Evolutionary conservation across 257 asterid species (phyloP).

Genomic region (Scutellaria galericulata): DNA sequence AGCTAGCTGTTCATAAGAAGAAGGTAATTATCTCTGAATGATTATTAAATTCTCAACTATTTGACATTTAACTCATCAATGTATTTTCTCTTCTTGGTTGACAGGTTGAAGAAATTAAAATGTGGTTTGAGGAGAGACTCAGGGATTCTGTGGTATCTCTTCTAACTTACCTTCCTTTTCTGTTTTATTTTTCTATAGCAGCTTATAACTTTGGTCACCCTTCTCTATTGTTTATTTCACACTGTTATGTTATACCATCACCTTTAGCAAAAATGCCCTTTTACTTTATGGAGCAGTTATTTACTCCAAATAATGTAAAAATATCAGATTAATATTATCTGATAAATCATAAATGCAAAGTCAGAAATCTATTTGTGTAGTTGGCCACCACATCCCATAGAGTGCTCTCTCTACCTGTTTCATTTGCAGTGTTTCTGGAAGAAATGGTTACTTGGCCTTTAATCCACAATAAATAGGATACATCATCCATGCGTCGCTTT

Average conservation of each 20-base stretch:
- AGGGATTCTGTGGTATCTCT: constrained; percentile 52
- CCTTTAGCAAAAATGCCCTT: not conserved
- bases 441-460: not conserved
- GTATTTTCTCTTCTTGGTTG: constrained; percentile 38
- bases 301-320: not conserved
- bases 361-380: not conserved
- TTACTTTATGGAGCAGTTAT: not conserved
- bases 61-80: constrained; percentile 24
- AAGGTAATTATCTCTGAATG: constrained; percentile 52
- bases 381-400: constrained; percentile 2
- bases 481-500: constrained; percentile 9
- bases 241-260: constrained; percentile 16
- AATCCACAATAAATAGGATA: not conserved
- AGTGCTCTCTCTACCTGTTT: not conserved
- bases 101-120: constrained; percentile 91
- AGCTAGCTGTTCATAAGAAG: constrained; percentile 92
- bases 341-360: not conserved
- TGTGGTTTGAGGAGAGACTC: constrained; percentile 80
- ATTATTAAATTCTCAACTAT: constrained; percentile 15
- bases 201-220: constrained; percentile 2
- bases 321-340: not conserved
- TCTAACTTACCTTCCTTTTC: constrained; percentile 20
- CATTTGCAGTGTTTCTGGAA: not conserved
- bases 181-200: not conserved
- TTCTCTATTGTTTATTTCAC: constrained; percentile 8